phyloP scores from a whole-genome alignment of 805 yeast genomes.

The Babjeviella inositovora region DNA sequence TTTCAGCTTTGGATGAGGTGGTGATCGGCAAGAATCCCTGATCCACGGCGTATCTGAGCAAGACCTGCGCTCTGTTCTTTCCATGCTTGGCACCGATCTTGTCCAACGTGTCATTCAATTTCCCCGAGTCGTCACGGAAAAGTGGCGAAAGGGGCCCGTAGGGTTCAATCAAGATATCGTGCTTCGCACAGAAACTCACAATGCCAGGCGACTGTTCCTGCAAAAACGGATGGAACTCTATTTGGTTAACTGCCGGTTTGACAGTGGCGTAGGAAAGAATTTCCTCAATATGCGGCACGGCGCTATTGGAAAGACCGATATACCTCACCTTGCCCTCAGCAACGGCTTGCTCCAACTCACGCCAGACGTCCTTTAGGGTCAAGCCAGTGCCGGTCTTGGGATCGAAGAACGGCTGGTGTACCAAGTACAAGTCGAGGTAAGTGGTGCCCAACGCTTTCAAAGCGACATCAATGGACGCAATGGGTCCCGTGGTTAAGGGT shows the following conservation, averaged over 20 bases:
- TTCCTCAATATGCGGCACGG: conserved; percentile 24
- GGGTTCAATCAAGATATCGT: conserved; percentile 22
- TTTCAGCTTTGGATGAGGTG: conserved; percentile 40
- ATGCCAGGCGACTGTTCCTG: conserved; percentile 43
- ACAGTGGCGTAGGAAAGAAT: conserved; percentile 13
- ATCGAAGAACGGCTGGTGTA: conserved; percentile 26
- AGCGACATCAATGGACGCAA: conserved; percentile 17
- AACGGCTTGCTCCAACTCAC: conserved; percentile 25
- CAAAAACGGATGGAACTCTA: conserved; percentile 49
- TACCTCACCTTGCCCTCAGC: conserved; percentile 37
- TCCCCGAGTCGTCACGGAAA: too few relatives aligned
- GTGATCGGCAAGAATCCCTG: conserved; percentile 61
- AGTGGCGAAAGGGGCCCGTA: conserved; percentile 29
- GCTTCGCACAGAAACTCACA: conserved; percentile 12
- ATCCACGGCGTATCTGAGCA: too few relatives aligned
- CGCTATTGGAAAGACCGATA: conserved; percentile 49
- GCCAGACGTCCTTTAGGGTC: conserved; percentile 28
- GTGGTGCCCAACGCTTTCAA: conserved; percentile 21
- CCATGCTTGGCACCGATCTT: conserved; percentile 7
- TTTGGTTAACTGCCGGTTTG: conserved; percentile 44
- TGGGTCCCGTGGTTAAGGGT: conserved; percentile 16
- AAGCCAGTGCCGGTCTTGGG: conserved; percentile 16
- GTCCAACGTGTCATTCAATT: too few relatives aligned
- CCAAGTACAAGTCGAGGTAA: conserved; percentile 33
- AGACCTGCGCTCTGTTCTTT: too few relatives aligned